Conservation (phyloP, 176 grass and related monocot species). For the Raddia guianensis region DNA sequence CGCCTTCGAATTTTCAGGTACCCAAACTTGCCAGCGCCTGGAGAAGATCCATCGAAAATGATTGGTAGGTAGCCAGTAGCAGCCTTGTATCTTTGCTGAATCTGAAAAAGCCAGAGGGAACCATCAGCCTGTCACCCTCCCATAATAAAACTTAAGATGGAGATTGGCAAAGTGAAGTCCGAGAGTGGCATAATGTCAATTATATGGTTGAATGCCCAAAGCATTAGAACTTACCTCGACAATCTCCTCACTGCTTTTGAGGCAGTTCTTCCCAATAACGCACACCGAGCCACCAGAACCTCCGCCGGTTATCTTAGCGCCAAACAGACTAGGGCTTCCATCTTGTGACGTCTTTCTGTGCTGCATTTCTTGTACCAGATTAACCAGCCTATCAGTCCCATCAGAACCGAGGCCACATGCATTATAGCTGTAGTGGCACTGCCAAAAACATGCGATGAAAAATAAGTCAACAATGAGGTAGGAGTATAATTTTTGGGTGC, state of each 20-base stretch:
- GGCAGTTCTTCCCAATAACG: conserved; percentile 61
- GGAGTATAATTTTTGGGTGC: background rate
- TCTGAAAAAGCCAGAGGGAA: conserved; percentile 48
- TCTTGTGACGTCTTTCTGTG: conserved; percentile 34
- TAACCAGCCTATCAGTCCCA: conserved; percentile 69
- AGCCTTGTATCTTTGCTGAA: conserved; percentile 84
- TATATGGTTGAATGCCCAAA: too few relatives aligned
- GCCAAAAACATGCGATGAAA: conserved; percentile 9
- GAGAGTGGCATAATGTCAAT: too few relatives aligned
- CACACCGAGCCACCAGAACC: conserved; percentile 72
- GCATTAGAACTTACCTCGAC: conserved; percentile 47
- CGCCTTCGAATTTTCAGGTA: conserved; percentile 66
- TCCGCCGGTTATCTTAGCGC: conserved; percentile 80
- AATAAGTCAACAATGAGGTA: background rate
- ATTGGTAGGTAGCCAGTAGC: conserved; percentile 79
- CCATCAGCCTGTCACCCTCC: too few relatives aligned
- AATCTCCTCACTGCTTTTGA: conserved; percentile 68
- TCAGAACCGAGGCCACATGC: conserved; percentile 88
- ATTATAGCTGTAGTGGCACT: conserved; percentile 96
- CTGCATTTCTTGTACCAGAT: conserved; percentile 80
- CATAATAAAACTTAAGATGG: background rate
- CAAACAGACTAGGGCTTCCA: conserved; percentile 50
- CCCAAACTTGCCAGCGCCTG: conserved; percentile 82
- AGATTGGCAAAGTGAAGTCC: too few relatives aligned
- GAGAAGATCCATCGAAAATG: conserved; percentile 79